Evolutionary conservation across 306 rosid genomes (phyloP).

Genomic region (Sicyos edulis): DNA sequence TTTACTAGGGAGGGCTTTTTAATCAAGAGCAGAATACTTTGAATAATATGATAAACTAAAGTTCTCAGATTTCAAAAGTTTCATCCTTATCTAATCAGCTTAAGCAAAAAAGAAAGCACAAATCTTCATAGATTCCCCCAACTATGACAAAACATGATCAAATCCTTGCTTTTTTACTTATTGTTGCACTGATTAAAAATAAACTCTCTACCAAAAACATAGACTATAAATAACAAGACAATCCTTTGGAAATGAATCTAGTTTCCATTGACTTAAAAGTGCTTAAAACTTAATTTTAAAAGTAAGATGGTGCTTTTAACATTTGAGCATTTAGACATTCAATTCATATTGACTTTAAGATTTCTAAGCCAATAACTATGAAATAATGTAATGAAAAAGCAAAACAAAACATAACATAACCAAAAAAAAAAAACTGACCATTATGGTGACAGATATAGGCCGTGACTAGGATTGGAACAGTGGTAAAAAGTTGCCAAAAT

Average conservation of each 20-base stretch:
- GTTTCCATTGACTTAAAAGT: not conserved
- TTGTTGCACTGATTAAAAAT: constrained; percentile 1
- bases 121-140: not conserved
- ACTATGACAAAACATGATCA: not conserved
- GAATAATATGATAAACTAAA: not conserved
- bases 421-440: constrained; percentile 28
- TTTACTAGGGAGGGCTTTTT: not conserved
- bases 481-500: constrained; percentile 62
- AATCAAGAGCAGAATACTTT: not conserved
- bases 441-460: constrained; percentile 66
- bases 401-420: not conserved
- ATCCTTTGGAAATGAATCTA: not conserved
- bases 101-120: not conserved
- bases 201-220: not conserved
- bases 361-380: not conserved
- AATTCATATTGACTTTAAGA: not conserved
- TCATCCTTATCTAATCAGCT: not conserved
- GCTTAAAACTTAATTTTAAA: no score
- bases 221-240: not conserved
- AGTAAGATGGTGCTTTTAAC: no score
- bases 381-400: not conserved
- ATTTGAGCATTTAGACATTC: no score
- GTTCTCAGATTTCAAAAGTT: not conserved
- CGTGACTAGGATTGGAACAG: constrained; percentile 56
- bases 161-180: not conserved